Conservation (phyloP, 2,329 filamentous ascomycete species). For the Alternaria sp. region DNA sequence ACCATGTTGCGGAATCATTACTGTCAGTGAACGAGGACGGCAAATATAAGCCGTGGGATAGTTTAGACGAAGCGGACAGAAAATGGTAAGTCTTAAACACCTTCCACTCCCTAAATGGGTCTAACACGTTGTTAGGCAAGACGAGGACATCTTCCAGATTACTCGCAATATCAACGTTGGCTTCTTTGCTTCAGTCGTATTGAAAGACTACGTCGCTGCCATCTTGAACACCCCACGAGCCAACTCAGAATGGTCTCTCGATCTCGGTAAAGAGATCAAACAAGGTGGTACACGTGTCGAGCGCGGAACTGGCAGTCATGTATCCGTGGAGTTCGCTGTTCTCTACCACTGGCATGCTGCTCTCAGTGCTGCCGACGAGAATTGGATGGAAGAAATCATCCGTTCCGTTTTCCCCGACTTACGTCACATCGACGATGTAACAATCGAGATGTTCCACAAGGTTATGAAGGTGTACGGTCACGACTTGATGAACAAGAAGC, state of each 20-base stretch:
- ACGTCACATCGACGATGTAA: constrained; percentile 36
- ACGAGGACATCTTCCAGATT: constrained; percentile 59
- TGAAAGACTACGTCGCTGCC: constrained; percentile 81
- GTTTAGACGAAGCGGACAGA: constrained; percentile 55
- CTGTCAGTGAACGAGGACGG: constrained; percentile 82
- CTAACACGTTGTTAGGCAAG: constrained; percentile 33
- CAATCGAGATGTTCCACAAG: constrained; percentile 49
- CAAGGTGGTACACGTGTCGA: constrained; percentile 65
- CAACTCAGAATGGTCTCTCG: constrained; percentile 81
- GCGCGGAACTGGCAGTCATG: constrained; percentile 77
- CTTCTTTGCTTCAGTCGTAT: constrained; percentile 68
- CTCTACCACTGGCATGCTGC: constrained; percentile 88
- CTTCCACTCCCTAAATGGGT: neutral
- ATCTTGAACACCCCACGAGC: constrained; percentile 75
- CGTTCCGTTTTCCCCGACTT: constrained; percentile 38
- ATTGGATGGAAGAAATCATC: constrained; percentile 73
- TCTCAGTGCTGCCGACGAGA: constrained; percentile 75
- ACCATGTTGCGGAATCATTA: constrained; percentile 79
- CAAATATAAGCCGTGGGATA: constrained; percentile 75
- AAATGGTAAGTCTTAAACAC: constrained; percentile 40
- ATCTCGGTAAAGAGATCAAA: constrained; percentile 70
- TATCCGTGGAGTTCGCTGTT: constrained; percentile 87
- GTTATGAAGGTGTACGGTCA: constrained; percentile 46
- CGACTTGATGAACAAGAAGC: constrained; percentile 70
- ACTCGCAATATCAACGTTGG: constrained; percentile 64